A percentile compares a stretch with the other conserved stretches of the same genome.
phyloP scores from a whole-genome alignment of 371 early-diverging fungal genomes.

The Mortierella sp. region DNA sequence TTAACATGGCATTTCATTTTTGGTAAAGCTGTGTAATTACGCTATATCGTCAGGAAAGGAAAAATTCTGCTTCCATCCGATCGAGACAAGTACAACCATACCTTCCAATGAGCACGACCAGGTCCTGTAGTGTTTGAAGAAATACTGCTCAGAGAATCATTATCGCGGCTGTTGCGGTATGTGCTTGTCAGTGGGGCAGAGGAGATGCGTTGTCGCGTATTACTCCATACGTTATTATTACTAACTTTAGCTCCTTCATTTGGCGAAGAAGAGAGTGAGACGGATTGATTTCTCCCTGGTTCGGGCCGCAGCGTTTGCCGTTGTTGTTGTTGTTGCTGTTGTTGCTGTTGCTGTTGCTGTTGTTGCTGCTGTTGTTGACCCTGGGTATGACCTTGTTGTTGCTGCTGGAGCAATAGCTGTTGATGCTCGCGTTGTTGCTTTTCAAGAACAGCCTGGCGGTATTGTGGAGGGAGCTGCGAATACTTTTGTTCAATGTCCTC shows the following conservation, averaged over 20 bases:
- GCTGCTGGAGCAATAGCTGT: slow-evolving; percentile 28
- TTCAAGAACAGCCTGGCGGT: slow-evolving; percentile 50
- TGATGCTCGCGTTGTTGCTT: slow-evolving; percentile 42
- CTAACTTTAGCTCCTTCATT: not conserved
- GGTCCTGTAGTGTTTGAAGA: slow-evolving; percentile 31
- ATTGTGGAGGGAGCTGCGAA: slow-evolving; percentile 51
- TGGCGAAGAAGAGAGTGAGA: slow-evolving; percentile 23
- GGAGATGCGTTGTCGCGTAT: slow-evolving; percentile 28
- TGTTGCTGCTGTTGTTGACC: slow-evolving; percentile 20
- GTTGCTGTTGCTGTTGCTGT: slow-evolving; percentile 18
- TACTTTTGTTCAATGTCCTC: slow-evolving; percentile 41
- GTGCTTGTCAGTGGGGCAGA: slow-evolving; percentile 34
- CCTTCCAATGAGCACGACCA: slow-evolving; percentile 56
- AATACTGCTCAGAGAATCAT: slow-evolving; percentile 21
- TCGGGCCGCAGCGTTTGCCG: not conserved
- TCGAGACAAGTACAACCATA: not conserved
- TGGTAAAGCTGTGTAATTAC: not conserved
- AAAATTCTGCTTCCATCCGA: not conserved
- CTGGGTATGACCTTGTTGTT: slow-evolving; percentile 16
- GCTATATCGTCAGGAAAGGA: not conserved
- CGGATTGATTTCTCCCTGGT: slow-evolving; percentile 7
- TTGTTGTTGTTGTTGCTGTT: slow-evolving; percentile 16
- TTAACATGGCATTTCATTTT: no score
- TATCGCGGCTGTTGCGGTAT: slow-evolving; percentile 26
- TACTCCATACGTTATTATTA: slow-evolving; percentile 1